Evolutionary conservation across 1,284 basidiomycete species (phyloP), one percentile per base, ranked within the genome.

Genomic region (Amylostereum areolatum): DNA sequence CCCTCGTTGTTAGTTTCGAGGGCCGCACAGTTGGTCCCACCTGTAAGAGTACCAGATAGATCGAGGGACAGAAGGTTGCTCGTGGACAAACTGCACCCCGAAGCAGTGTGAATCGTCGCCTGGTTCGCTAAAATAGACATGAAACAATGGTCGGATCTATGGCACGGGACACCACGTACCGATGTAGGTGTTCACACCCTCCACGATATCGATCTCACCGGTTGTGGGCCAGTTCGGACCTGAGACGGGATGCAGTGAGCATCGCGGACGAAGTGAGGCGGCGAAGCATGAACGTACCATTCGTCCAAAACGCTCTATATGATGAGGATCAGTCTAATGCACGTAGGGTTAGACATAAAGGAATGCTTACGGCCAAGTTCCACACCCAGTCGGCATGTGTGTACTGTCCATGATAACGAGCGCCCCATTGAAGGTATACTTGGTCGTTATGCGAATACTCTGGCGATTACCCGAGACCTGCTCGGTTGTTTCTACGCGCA

Each of bases 311-410:
- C 3, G 77, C 77, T 51, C 49, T 51, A 35, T 10, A n/a, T 25
- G 30, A 28, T 25, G 24, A 11, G 41, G 30, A 18, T 29, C 18
- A 27, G 29, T 18, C 11, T 43, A 28, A 43, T 18, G 41, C n/a
- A 43, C 5, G 25, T 43, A 25, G 18, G 18, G 18, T 29, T 6
- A 29, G 10, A 43, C 41, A 18, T 18, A 18, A 18, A 18, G 18
- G 18, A 18, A 7, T 4, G 30, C 41, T 12, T n/a, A 57, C 27
- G 86, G 87, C 86, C 92, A 94, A 7, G 83, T 85, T 37, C 85
- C 92, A 65, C 92, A 95, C 5, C 92, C 92, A 2, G 83, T 85
- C 2, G 92, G 92, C 85, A 94, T 92, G 66, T 95, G 92, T n/a
- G 83, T 73, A 10, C 89, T 78, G 64, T 94, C 90, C 73, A 93